phyloP scores from a whole-genome alignment of 2,329 filamentous ascomycete species.

The Trichoderma brevicompactum region DNA sequence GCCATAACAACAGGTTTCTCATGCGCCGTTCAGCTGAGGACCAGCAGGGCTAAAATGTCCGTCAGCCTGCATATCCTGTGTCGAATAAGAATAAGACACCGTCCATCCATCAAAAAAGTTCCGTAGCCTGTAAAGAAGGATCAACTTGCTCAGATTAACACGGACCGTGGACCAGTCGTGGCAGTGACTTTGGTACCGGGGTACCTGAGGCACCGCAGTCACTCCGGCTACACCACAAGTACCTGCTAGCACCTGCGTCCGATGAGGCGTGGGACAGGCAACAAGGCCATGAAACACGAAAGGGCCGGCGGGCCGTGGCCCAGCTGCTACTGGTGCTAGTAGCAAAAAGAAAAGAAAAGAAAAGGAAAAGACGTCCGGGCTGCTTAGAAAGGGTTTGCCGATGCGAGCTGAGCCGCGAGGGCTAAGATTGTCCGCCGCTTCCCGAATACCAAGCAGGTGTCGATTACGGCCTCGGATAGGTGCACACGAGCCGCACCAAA shows the following conservation, averaged over 20 bases:
- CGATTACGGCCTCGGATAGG: conserved; percentile 25
- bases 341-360: background rate
- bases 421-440: conserved; percentile 11
- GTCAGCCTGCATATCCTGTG: conserved; percentile 15
- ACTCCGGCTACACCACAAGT: background rate
- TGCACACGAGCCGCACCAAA: background rate
- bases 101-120: background rate
- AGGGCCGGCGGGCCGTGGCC: conserved; percentile 18
- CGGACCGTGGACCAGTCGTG: background rate
- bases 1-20: conserved; percentile 11
- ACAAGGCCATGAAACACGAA: conserved; percentile 31
- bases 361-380: background rate
- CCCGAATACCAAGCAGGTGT: conserved; percentile 13
- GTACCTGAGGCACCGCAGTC: no score
- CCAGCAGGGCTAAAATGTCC: conserved; percentile 17
- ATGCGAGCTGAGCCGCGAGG: conserved; percentile 16
- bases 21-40: conserved; percentile 20
- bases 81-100: conserved; percentile 12
- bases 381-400: conserved; percentile 6
- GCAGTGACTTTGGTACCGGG: no score
- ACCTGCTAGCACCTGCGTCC: background rate
- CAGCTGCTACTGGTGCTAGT: background rate
- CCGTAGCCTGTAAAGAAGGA: no score
- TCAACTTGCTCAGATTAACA: background rate
- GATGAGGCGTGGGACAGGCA: conserved; percentile 7